phyloP scores from a whole-genome alignment of 1,139 yeast species.

The Suhomyces wounanorum region DNA sequence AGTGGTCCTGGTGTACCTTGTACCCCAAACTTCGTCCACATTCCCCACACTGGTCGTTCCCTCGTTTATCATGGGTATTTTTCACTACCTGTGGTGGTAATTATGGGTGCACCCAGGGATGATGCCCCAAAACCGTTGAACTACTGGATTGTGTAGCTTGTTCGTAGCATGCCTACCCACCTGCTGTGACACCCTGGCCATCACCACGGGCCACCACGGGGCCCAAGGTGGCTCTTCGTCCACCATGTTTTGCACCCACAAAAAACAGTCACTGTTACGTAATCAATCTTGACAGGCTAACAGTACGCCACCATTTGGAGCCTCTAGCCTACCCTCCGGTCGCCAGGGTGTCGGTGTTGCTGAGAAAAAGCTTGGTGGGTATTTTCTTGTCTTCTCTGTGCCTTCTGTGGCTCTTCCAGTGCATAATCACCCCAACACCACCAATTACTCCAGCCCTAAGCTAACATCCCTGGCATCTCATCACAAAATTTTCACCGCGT shows the following conservation, averaged over 20 bases:
- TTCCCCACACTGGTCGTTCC: neutral
- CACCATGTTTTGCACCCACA: conserved; percentile 2
- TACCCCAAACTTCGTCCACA: neutral
- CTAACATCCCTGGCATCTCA: conserved; percentile 9
- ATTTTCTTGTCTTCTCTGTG: too few species aligned
- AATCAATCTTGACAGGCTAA: conserved; percentile 1
- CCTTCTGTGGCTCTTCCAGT: too few species aligned
- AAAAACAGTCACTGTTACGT: conserved; percentile 11
- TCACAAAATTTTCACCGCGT: conserved; percentile 16
- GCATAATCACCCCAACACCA: neutral
- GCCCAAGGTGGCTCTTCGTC: neutral
- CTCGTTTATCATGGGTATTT: neutral
- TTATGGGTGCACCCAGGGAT: neutral
- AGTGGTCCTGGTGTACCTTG: neutral
- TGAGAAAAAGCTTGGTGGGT: too few species aligned
- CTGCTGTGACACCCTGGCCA: neutral
- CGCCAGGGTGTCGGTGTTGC: neutral
- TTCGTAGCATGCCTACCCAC: neutral
- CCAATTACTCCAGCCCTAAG: neutral
- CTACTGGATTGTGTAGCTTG: neutral
- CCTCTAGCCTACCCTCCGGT: neutral
- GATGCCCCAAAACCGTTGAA: too few species aligned
- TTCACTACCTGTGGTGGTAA: neutral
- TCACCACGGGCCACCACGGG: neutral
- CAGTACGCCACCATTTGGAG: neutral